Conservation (phyloP, 176 grass and related monocot genomes). For the sorghum (Sorghum bicolor) region DNA sequence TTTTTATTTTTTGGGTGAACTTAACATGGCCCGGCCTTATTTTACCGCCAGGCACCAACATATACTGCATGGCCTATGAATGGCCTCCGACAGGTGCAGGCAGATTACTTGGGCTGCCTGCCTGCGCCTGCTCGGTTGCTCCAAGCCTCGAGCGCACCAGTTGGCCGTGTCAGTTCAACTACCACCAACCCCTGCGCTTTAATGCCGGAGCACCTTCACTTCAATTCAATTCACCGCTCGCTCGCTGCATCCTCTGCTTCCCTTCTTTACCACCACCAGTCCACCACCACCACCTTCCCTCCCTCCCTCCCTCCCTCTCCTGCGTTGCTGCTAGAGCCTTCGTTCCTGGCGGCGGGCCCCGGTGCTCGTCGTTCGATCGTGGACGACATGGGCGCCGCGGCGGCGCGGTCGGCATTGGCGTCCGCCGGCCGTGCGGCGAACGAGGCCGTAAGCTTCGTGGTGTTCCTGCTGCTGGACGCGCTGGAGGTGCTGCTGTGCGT, state of each 20-base stretch:
- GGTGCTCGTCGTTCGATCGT: no score
- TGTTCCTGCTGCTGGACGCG: conserved; percentile 78
- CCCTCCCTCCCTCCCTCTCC: neutral
- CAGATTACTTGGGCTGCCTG: neutral
- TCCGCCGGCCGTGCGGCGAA: conserved; percentile 53
- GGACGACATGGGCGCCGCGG: conserved; percentile 27
- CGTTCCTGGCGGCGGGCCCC: no score
- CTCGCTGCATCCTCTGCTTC: neutral
- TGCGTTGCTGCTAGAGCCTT: neutral
- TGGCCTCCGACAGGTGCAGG: conserved; percentile 9
- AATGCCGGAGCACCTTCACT: conserved; percentile 40
- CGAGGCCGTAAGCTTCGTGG: conserved; percentile 71
- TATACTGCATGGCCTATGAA: neutral
- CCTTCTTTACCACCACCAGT: neutral
- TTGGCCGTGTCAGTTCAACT: conserved; percentile 60
- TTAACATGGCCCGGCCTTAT: no score
- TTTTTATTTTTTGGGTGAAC: no score
- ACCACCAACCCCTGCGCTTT: conserved; percentile 64
- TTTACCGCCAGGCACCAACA: neutral
- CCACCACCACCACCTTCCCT: neutral
- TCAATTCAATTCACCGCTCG: conserved; percentile 45
- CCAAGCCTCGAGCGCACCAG: neutral
- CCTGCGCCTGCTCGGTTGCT: neutral
- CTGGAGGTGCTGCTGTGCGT: conserved; percentile 73
- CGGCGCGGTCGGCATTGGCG: conserved; percentile 64